These are phyloP conservation scores for Immersiporthe knoxdaviesiana DNA, from an alignment of 2,329 filamentous ascomycete genomes.

Conservation along the genomic window DNA sequence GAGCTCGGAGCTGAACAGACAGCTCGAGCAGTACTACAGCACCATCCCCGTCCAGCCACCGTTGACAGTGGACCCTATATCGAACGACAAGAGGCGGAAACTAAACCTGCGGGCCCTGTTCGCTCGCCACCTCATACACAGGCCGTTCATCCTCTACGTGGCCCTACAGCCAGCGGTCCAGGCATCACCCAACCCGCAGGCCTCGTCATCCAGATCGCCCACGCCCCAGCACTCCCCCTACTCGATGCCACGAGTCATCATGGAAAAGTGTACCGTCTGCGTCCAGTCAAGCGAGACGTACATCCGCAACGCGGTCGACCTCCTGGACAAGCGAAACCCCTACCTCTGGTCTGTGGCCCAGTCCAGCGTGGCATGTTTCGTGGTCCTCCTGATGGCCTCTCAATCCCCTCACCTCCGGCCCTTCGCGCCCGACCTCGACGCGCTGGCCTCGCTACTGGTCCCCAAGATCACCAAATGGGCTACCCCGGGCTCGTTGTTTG, in stretches of 20 bases:
- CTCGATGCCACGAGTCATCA: constrained; percentile 35
- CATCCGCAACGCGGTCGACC: constrained; percentile 40
- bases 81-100: constrained; percentile 67
- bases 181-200: constrained; percentile 15
- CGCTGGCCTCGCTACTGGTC: constrained; percentile 37
- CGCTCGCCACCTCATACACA: constrained; percentile 69
- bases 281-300: constrained; percentile 42
- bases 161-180: constrained; percentile 33
- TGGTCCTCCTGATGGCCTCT: constrained; percentile 40
- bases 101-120: constrained; percentile 75
- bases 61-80: constrained; percentile 58
- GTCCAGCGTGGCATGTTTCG: constrained; percentile 40
- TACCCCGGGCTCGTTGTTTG: constrained; percentile 39
- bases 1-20: constrained; percentile 43
- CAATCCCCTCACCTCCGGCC: constrained; percentile 36
- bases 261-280: constrained; percentile 42
- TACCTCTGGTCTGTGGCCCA: constrained; percentile 45
- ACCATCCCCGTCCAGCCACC: constrained; percentile 52
- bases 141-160: constrained; percentile 55
- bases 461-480: constrained; percentile 40
- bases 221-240: constrained; percentile 9
- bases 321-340: constrained; percentile 42
- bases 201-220: constrained; percentile 17
- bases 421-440: constrained; percentile 37
- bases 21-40: constrained; percentile 44